phyloP scores from a whole-genome alignment of 352 stramenopile genomes.

The Globisporangium parvum region DNA sequence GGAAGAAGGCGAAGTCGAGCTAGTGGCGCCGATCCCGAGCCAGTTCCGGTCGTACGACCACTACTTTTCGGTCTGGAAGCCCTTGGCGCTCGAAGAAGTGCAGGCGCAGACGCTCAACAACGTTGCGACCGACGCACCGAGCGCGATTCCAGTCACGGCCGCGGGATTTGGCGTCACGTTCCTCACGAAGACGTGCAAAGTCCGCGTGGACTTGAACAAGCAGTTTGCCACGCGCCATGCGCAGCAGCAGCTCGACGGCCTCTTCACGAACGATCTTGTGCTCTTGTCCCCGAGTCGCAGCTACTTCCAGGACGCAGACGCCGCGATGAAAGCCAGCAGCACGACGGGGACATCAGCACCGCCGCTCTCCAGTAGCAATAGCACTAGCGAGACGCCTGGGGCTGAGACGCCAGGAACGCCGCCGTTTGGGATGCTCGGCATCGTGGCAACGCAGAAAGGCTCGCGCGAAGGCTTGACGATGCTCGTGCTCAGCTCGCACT shows the following conservation, averaged over 20 bases:
- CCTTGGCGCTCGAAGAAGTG: constrained; percentile 82
- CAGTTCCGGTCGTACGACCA: constrained; percentile 84
- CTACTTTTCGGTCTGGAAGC: constrained; percentile 88
- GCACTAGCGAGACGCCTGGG: not conserved
- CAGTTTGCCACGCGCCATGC: constrained; percentile 16
- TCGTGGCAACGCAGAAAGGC: constrained; percentile 57
- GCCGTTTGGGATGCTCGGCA: constrained; percentile 55
- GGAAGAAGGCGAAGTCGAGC: constrained; percentile 60
- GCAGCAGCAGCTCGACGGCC: constrained; percentile 27
- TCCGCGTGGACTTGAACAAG: constrained; percentile 64
- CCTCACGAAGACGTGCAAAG: constrained; percentile 57
- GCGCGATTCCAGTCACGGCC: constrained; percentile 36
- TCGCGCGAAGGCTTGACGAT: constrained; percentile 76
- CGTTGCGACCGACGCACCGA: constrained; percentile 58
- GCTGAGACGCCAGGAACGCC: not conserved
- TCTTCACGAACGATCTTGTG: constrained; percentile 80
- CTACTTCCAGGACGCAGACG: constrained; percentile 44
- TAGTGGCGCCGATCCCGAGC: constrained; percentile 64
- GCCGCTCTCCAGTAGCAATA: constrained; percentile 2
- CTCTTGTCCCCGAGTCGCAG: constrained; percentile 47
- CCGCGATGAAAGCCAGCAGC: constrained; percentile 1
- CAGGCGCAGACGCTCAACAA: constrained; percentile 80
- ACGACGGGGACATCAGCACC: constrained; percentile 3
- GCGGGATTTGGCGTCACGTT: constrained; percentile 50
- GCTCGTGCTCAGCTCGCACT: constrained; percentile 49